Evolutionary conservation across 1,139 yeast genomes (phyloP).

Genomic region (Hemisphaericaspora subhashii): DNA sequence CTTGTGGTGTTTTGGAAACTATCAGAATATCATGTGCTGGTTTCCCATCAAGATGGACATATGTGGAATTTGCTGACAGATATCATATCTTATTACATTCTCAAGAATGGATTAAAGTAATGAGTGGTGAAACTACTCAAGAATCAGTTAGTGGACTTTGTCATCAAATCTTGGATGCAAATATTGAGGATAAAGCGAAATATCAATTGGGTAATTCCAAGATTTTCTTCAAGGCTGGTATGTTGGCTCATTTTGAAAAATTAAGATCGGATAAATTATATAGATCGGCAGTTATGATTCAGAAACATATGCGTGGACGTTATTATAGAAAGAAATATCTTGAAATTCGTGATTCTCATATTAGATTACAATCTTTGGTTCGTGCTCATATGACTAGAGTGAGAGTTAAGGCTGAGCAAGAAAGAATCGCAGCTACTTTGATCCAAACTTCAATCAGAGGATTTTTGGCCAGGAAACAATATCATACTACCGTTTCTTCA

Average conservation of each 20-base stretch:
- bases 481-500: constrained; percentile 44
- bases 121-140: constrained; percentile 55
- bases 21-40: constrained; percentile 97
- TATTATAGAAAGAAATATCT: constrained; percentile 63
- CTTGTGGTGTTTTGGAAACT: constrained; percentile 98
- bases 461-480: constrained; percentile 50
- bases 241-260: constrained; percentile 89
- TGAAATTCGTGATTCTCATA: constrained; percentile 55
- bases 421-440: constrained; percentile 62
- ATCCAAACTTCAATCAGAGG: constrained; percentile 79
- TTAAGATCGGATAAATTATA: constrained; percentile 75
- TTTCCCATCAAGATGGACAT: constrained; percentile 95
- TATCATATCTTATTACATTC: constrained; percentile 82
- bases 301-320: constrained; percentile 75
- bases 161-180: constrained; percentile 59
- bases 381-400: constrained; percentile 66
- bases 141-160: constrained; percentile 66
- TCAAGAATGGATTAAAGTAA: constrained; percentile 62
- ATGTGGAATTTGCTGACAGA: constrained; percentile 88
- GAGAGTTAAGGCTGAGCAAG: constrained; percentile 57
- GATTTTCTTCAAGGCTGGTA: constrained; percentile 95
- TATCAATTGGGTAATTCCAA: constrained; percentile 89
- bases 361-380: constrained; percentile 56
- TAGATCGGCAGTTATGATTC: constrained; percentile 79
- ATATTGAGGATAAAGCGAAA: constrained; percentile 63